Evolutionary conservation across 495 filamentous ascomycete genomes (phyloP), one percentile per base, ranked within the genome.

Genomic region (Cladorrhinum samala): DNA sequence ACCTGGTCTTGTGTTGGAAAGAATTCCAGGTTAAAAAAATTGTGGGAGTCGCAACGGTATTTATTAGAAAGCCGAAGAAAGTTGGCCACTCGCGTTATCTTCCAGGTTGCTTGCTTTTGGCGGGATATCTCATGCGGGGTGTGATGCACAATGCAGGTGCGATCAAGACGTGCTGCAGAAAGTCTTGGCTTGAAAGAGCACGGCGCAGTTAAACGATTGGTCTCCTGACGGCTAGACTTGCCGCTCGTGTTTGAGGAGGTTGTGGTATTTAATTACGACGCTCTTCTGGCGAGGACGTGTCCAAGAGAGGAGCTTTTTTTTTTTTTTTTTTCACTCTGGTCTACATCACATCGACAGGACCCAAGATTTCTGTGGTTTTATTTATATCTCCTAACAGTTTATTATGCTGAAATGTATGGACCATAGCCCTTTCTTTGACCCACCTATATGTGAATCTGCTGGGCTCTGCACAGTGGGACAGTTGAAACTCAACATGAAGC

Each of bases 251-350:
- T 47, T 47, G 45, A 30, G 9, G 45, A n/a, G 14, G 45, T 9
- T 20, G 45, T 47, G n/a, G n/a, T n/a, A n/a, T n/a, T n/a, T n/a
- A n/a, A 17, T 45, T 45, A 24, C 42, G 41, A 43, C 41, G 42
- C 19, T 19, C 13, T 9, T 23, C 30, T 37, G 14, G 7, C 30
- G 7, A 37, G 30, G 30, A 7, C 6, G 30, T 6, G 30, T 37
- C 6, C 30, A 37, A 14, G 14, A 37, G 30, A 7, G 14, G 7
- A 14, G 30, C 30, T 37, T 7, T 37, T 6, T 14, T 6, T 14
- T 6, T 6, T 37, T 37, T 6, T 37, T 6, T 6, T 37, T 14
- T 37, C 7, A 37, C 7, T 6, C 6, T 37, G 7, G 30, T 6
- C 14, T 14, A 37, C 30, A 7, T 14, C 30, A 6, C 14, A 39